These are phyloP conservation scores for Aspergillus sp. DNA, from an alignment of 2,329 filamentous ascomycete species.

Conservation along the genomic window DNA sequence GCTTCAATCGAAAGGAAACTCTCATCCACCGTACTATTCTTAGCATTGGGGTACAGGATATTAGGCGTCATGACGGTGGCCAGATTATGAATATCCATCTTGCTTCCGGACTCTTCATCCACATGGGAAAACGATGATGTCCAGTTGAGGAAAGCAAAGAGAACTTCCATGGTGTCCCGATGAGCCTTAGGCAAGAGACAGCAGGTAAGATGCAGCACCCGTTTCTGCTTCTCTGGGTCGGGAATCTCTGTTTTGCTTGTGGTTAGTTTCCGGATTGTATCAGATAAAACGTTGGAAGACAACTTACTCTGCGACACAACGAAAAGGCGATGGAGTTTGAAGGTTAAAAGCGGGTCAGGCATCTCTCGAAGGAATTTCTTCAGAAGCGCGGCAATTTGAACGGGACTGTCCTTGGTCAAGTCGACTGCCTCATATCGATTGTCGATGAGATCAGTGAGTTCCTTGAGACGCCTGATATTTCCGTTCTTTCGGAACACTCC, in stretches of 20 bases:
- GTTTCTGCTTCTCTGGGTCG: conserved; percentile 72
- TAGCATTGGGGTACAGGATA: conserved; percentile 68
- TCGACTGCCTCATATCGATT: conserved; percentile 78
- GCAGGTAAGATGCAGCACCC: conserved; percentile 82
- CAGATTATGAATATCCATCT: conserved; percentile 98
- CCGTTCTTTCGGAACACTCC: conserved; percentile 99
- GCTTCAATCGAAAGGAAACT: conserved; percentile 92
- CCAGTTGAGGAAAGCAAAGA: conserved; percentile 97
- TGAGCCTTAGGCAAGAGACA: conserved; percentile 89
- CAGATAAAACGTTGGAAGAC: conserved; percentile 2
- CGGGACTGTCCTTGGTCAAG: conserved; percentile 79
- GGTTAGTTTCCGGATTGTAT: conserved; percentile 1
- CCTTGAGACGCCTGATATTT: conserved; percentile 89
- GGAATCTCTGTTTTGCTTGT: conserved; percentile 54
- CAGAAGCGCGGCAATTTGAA: conserved; percentile 85
- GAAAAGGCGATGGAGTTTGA: conserved; percentile 89
- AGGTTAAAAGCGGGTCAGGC: conserved; percentile 87
- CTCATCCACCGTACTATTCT: conserved; percentile 68
- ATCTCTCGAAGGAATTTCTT: conserved; percentile 94
- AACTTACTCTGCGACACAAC: conserved; percentile 72
- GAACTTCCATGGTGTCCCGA: conserved; percentile 85
- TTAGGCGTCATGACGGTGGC: conserved; percentile 97
- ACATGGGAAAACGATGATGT: conserved; percentile 94
- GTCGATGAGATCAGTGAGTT: conserved; percentile 80
- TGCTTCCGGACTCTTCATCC: conserved; percentile 92